Base-by-base conservation (phyloP, 2,329 filamentous ascomycete species). In the Claviceps pazoutovae region DNA sequence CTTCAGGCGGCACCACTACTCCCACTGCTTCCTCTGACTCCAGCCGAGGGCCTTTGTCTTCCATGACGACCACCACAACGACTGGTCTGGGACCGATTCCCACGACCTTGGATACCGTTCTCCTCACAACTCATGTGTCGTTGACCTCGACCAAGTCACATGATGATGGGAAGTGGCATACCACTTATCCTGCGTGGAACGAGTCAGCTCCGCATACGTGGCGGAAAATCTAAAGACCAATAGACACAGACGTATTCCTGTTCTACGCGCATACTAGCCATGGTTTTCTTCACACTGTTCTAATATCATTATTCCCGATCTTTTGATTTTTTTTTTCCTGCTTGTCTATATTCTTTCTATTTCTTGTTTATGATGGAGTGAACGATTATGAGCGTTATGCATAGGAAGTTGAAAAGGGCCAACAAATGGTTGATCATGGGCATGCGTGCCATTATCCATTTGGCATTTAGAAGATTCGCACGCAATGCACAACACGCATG, bases 111-210 rank as follows among this genome's bases (percentile, higher is more conserved):
- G 48, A 34, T 51, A 53, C 54, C 34, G 36, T 48, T 36, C 14
- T 49, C 36, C 17, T 41, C 26, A 53, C 47, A 6, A 38, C 48
- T 43, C 21, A 46, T 19, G 51, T 53, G 26, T 44, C 57, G 11
- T 55, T 56, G 9, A 57, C 60, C 14, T 53, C 58, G 34, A 56
- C 61, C n/a, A 56, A 58, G 37, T 64, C 64, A 13, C 63, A 68
- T 42, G 71, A 74, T 51, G 56, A 74, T 50, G 72, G 72, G 17
- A 60, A 60, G 48, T 74, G 72, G 73, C 70, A 72, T 53, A 72
- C 72, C 3, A 65, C 65, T 0, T 74, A 74, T 51, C 69, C 70
- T 2, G 44, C 68, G 0, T 72, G 69, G 69, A 74, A 72, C 54
- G 65, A 60, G 49, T 72, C 71, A 2, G 54, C 23, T 34, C 41